Evolutionary conservation across 192 early-diverging fungal species (phyloP).

Genomic region (Helicostylum pulchrum): DNA sequence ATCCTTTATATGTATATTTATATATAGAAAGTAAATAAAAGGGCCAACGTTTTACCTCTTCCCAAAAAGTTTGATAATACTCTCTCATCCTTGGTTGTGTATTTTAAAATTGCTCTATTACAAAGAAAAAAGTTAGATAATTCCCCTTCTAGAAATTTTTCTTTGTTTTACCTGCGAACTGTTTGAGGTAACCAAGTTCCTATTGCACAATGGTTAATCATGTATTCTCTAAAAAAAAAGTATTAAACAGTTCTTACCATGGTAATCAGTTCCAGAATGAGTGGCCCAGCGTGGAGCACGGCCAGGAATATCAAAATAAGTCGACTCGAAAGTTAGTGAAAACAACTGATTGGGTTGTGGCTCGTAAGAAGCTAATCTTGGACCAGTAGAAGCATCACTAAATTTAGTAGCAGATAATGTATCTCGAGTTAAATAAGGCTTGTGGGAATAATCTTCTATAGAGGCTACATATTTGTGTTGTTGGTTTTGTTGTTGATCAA

Average conservation of each 20-base stretch:
- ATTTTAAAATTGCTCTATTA: conserved; percentile 66
- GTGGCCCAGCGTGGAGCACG: conserved; percentile 88
- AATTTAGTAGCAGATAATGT: conserved; percentile 48
- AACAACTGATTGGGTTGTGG: conserved; percentile 69
- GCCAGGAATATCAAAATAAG: conserved; percentile 90
- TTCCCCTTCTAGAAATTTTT: too few relatives aligned
- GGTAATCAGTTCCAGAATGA: conserved; percentile 92
- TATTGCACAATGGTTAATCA: conserved; percentile 1
- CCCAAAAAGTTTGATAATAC: conserved; percentile 91
- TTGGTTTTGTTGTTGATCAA: conserved; percentile 8
- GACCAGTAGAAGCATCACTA: conserved; percentile 46
- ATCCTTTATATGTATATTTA: too few relatives aligned
- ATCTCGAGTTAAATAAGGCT: conserved; percentile 62
- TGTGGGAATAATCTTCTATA: conserved; percentile 65
- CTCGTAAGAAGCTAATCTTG: conserved; percentile 56
- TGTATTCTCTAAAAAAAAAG: background rate
- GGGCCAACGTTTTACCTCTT: conserved; percentile 49
- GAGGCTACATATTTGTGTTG: conserved; percentile 46
- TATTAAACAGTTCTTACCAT: conserved; percentile 44
- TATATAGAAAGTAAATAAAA: background rate
- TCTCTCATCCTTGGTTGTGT: conserved; percentile 71
- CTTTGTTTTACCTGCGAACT: conserved; percentile 53
- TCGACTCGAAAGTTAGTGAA: conserved; percentile 72
- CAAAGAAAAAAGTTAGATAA: background rate
- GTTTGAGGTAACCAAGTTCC: conserved; percentile 90